These are phyloP conservation scores for Phialophora macrospora DNA, from an alignment of 2,329 filamentous ascomycete species.

Conservation along the genomic window DNA sequence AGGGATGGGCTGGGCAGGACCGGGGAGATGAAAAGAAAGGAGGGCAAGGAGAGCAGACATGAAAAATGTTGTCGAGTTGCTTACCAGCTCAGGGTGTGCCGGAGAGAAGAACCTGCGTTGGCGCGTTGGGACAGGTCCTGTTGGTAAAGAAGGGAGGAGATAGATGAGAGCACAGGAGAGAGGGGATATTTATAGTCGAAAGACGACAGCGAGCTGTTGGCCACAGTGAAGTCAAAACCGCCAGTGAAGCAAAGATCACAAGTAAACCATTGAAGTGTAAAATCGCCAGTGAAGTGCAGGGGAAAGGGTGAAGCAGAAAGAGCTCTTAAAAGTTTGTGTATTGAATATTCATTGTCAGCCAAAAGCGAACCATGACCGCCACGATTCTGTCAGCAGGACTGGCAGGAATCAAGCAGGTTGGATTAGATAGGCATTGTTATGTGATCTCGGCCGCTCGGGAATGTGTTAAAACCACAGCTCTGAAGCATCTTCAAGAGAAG, in stretches of 20 bases:
- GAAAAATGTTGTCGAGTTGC: conserved; percentile 5
- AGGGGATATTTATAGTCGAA: conserved; percentile 5
- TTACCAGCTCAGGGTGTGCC: conserved; percentile 17
- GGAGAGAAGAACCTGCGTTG: conserved; percentile 8
- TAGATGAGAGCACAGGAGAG: not conserved
- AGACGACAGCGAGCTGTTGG: not conserved
- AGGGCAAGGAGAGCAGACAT: conserved; percentile 17
- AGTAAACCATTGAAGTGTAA: not conserved
- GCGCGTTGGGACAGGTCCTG: conserved; percentile 7
- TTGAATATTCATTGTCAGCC: conserved; percentile 26
- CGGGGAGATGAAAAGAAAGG: conserved; percentile 6
- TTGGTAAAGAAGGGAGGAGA: conserved; percentile 7
- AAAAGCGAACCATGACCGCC: conserved; percentile 34
- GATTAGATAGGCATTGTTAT: conserved; percentile 33
- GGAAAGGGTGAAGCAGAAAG: conserved; percentile 6
- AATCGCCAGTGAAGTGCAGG: not conserved
- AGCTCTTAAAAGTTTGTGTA: not conserved
- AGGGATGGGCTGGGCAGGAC: conserved; percentile 7
- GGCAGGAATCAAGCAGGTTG: conserved; percentile 19
- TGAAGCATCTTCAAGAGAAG: conserved; percentile 5
- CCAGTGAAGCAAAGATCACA: not conserved
- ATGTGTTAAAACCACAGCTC: conserved; percentile 32
- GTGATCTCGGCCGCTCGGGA: conserved; percentile 33
- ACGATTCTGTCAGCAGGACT: conserved; percentile 20
- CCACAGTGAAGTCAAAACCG: not conserved